These are phyloP conservation scores for Emergomyces orientalis DNA, from an alignment of 2,329 filamentous ascomycete genomes.

Conservation along the genomic window DNA sequence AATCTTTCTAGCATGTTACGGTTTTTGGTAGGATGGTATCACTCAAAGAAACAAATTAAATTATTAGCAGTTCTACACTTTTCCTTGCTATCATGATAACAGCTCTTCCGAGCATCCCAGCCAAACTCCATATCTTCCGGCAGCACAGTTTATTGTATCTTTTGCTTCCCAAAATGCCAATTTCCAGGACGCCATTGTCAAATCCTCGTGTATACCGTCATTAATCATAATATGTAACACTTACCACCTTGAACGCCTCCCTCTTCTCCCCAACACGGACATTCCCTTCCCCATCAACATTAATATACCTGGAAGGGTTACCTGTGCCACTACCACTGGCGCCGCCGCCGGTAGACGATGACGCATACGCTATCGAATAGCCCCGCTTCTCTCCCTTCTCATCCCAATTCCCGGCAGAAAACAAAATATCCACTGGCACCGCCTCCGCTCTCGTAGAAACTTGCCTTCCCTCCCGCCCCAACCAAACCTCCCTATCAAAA, in stretches of 20 bases:
- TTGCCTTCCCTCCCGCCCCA: slow-evolving; percentile 8
- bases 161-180: not conserved
- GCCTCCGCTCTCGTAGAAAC: slow-evolving; percentile 8
- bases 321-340: not conserved
- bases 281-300: slow-evolving; percentile 7
- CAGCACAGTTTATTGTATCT: not conserved
- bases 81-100: not conserved
- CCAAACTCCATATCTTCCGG: not conserved
- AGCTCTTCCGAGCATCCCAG: not conserved
- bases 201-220: not conserved
- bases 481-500: slow-evolving; percentile 10
- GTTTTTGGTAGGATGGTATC: not conserved
- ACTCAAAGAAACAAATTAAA: not conserved
- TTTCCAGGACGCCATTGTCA: not conserved
- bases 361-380: slow-evolving; percentile 5
- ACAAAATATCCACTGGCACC: slow-evolving; percentile 13
- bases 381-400: slow-evolving; percentile 10
- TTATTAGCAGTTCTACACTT: not conserved
- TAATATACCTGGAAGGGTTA: slow-evolving; percentile 5
- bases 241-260: slow-evolving; percentile 12
- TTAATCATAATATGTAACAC: slow-evolving; percentile 18
- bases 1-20: not conserved
- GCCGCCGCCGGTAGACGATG: not conserved
- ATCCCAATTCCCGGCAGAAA: not conserved
- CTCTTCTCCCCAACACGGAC: slow-evolving; percentile 8